Evolutionary conservation across 129 eudicot genomes (phyloP), one percentile per base, ranked within the genome.

Genomic region (Solidago caesia): DNA sequence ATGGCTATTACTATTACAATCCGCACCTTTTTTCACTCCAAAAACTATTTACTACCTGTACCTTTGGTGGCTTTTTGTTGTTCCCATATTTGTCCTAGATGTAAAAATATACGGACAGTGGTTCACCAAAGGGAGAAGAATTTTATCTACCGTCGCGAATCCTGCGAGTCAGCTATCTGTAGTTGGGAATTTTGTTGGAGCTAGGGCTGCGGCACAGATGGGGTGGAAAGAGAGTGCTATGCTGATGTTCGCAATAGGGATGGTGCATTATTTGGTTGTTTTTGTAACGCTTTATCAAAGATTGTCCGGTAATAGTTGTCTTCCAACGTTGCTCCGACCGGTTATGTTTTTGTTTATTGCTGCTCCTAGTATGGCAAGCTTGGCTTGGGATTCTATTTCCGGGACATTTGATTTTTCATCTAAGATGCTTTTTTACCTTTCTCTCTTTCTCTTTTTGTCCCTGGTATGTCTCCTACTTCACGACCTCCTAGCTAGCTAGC

Each of bases 311-410:
- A 69, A 80, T 8, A 71, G 65, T 2, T 60, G 71, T 8, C 63
- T 88, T 41, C 89, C 90, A 49, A 29, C 73, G 62, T 76, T 69
- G 68, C 80, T 88, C 14, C 73, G 83, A 74, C 94, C 94, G 5
- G 87, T 88, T 43, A 85, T 85, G 86, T 85, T 85, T 33, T 77
- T 85, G 85, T 85, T 88, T 21, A 75, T 85, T 1, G 94, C 90
- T 4, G 86, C 94, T 60, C 92, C 92, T 8, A 87, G 89, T 42
- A 87, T 87, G 89, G 92, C 85, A 8, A 85, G 92, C 75, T 79
- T 88, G n/a, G 94, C 94, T 3, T 88, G 94, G 94, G 85, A 77
- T 47, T 81, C 88, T 0, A 85, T 88, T 8, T 71, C 68, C 0
- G 94, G 90, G 41, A 81, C 48, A 16, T 88, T 88, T 70, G 90